Evolutionary conservation across 1,284 basidiomycete genomes (phyloP).

Genomic region (Butyriboletus regius): DNA sequence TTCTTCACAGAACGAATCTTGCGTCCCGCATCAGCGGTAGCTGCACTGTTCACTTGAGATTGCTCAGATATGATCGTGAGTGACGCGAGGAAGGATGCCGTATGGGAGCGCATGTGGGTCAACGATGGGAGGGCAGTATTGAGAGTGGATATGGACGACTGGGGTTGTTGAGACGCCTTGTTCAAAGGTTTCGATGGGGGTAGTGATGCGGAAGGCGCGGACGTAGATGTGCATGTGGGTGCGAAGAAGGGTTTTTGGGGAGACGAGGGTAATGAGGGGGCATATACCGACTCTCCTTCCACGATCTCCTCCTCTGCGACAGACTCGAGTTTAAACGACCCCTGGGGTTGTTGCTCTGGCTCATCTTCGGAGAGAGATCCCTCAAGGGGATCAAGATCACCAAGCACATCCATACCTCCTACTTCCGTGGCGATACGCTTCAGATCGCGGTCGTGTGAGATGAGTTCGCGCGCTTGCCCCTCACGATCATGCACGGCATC

Average conservation of each 20-base stretch:
- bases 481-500: constrained; percentile 68
- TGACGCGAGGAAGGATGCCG: constrained; percentile 63
- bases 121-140: constrained; percentile 37
- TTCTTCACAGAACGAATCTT: constrained; percentile 76
- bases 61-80: constrained; percentile 74
- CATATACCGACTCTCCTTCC: constrained; percentile 37
- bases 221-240: not conserved
- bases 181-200: constrained; percentile 14
- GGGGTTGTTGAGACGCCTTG: constrained; percentile 17
- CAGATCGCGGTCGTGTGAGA: constrained; percentile 72
- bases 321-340: constrained; percentile 30
- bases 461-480: constrained; percentile 64
- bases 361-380: constrained; percentile 40
- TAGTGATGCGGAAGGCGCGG: constrained; percentile 24
- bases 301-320: constrained; percentile 47
- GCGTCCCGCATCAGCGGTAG: constrained; percentile 71
- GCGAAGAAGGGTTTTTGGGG: constrained; percentile 26
- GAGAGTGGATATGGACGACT: constrained; percentile 29
- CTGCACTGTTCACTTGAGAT: constrained; percentile 74
- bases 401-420: constrained; percentile 65
- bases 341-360: constrained; percentile 11
- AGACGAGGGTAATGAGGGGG: constrained; percentile 24
- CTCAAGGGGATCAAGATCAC: constrained; percentile 58
- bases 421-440: constrained; percentile 67
- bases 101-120: constrained; percentile 62